These are phyloP conservation scores for Chrysanthemum lavandulifolium DNA, from an alignment of 129 eudicot species.

Conservation along the genomic window DNA sequence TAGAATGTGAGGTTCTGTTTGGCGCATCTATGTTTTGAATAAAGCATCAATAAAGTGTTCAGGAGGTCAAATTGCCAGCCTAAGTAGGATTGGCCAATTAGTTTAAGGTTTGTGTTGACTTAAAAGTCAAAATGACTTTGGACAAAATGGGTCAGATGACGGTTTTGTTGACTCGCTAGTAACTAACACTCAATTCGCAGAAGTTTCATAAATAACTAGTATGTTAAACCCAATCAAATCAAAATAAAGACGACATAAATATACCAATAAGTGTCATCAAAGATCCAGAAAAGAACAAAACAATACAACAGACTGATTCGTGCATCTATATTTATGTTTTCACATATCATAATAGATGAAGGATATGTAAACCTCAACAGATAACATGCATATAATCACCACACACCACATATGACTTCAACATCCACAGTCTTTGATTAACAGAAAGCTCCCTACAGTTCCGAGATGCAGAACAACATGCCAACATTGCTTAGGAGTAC, in stretches of 20 bases:
- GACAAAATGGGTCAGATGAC: no score
- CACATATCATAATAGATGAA: background rate
- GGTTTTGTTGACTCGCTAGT: no score
- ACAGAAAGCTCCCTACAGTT: slow-evolving; percentile 2
- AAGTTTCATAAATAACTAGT: background rate
- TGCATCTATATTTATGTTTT: background rate
- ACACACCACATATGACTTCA: background rate
- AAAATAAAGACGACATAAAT: background rate
- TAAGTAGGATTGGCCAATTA: background rate
- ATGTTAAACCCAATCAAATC: background rate
- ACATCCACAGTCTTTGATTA: slow-evolving; percentile 3
- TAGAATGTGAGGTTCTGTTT: background rate
- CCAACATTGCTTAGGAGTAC: slow-evolving; percentile 3
- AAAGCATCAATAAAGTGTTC: background rate
- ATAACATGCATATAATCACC: background rate
- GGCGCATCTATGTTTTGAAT: background rate
- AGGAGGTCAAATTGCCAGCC: background rate
- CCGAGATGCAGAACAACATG: background rate
- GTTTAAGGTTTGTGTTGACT: background rate
- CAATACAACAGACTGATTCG: background rate
- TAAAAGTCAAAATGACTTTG: no score
- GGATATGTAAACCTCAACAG: background rate
- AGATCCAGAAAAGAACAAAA: background rate
- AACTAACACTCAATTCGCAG: background rate
- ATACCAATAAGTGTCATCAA: background rate